Percentiles rank a stretch among this genome's conserved stretches.
phyloP scores from a whole-genome alignment of 306 rosid genomes.

The Pachyrhizus erosus region DNA sequence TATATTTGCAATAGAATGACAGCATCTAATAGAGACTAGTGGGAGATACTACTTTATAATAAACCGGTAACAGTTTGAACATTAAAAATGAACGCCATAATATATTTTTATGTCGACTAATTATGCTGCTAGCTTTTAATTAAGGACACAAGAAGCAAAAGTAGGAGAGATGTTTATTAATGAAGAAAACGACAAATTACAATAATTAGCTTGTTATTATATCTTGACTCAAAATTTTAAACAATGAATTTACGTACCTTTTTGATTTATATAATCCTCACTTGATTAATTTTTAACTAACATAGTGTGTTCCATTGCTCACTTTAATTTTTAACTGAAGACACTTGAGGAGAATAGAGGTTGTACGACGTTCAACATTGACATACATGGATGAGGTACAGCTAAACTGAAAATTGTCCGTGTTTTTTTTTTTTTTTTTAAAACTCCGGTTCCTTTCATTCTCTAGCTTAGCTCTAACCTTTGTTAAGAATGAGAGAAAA shows the following conservation, averaged over 20 bases:
- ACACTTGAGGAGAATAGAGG: neutral
- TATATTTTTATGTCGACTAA: slow-evolving; percentile 7
- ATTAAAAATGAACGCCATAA: neutral
- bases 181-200: neutral
- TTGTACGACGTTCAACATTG: neutral
- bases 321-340: neutral
- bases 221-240: neutral
- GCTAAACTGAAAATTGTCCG: no score
- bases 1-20: no score
- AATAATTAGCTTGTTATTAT: neutral
- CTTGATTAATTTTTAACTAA: neutral
- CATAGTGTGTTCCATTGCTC: neutral
- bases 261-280: neutral
- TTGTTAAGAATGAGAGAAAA: no score
- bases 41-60: neutral
- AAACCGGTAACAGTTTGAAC: neutral
- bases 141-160: neutral
- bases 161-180: neutral
- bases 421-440: no score
- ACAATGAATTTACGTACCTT: no score
- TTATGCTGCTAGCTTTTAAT: neutral
- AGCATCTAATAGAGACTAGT: neutral
- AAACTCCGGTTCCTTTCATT: no score
- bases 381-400: slow-evolving; percentile 9
- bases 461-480: no score